Percentiles rank a stretch among this genome's conserved stretches.
Conservation (phyloP, 2,329 filamentous ascomycete genomes). For the Malbranchea zuffiana region DNA sequence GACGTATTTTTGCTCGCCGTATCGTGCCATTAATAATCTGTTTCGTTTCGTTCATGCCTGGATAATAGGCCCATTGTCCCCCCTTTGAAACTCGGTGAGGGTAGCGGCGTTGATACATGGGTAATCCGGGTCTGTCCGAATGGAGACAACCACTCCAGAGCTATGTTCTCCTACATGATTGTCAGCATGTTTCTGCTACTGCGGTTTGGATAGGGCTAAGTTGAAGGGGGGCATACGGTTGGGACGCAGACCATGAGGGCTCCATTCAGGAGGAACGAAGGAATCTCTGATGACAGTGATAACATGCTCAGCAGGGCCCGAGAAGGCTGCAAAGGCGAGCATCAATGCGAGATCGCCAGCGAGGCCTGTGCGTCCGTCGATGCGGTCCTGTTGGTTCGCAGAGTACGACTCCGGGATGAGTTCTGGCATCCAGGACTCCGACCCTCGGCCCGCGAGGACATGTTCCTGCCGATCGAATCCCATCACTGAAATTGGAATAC, state of each 20-base stretch:
- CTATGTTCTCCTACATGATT: conserved; percentile 9
- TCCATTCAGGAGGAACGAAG: conserved; percentile 16
- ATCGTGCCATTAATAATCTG: no score
- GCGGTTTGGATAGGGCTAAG: neutral
- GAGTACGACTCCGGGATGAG: conserved; percentile 17
- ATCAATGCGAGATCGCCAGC: conserved; percentile 17
- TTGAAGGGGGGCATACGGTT: conserved; percentile 12
- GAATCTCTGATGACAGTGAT: conserved; percentile 6
- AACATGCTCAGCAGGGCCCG: conserved; percentile 6
- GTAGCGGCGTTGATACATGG: neutral
- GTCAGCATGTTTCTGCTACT: conserved; percentile 2
- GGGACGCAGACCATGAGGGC: conserved; percentile 4
- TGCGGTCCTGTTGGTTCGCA: conserved; percentile 1
- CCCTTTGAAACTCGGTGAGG: conserved; percentile 6
- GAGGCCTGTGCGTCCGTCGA: conserved; percentile 8
- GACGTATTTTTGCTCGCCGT: no score
- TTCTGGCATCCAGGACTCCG: conserved; percentile 15
- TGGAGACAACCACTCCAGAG: conserved; percentile 12
- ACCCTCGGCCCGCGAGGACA: conserved; percentile 15
- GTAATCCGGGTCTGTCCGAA: conserved; percentile 9
- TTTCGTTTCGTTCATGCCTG: neutral
- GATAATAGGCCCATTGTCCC: conserved; percentile 11
- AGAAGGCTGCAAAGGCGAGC: conserved; percentile 18
- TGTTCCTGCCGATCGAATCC: conserved; percentile 8
- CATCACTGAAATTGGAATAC: conserved; percentile 12